Base-by-base conservation (phyloP, 768 basidiomycete genomes). In the Albatrellus ellisii region DNA sequence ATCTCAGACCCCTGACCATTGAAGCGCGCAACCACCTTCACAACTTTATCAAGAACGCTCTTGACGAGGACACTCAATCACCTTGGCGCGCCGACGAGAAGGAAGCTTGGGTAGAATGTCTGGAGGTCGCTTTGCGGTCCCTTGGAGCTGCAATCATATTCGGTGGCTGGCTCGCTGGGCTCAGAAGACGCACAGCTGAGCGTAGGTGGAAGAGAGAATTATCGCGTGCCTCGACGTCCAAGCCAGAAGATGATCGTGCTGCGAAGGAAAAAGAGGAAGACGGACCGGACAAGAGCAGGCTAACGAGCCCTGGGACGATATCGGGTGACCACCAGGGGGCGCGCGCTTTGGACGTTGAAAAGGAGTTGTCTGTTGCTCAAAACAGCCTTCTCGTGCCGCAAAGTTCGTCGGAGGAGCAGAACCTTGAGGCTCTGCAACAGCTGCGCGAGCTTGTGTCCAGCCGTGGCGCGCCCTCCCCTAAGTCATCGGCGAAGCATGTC, bases 401-500 rank as follows among this genome's bases (percentile, higher is more conserved):
- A 32, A 39, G 26, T 15, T 25, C 11, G 35, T 47, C 8, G 46
- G 35, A 42, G 6, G 39, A 46, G 11, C 47, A 41, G 26, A 46
- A 49, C 34, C 14, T 49, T 22, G 27, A 42, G 7, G 50, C 50
- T 31, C 53, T 60, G 11, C 45, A 51, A n/a, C 47, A 58, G 33
- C 48, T 48, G 36, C 58, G 48, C 43, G 59, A 26, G 15, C 54
- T 41, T 45, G 55, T 44, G 39, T 60, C 58, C 46, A 40, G 50
- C 11, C 54, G 18, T 61, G 10, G 41, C 47, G 4, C 44, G 46
- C 6, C 61, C 58, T 6, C 56, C 56, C 0, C 44, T 9, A 56
- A 55, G 4, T 57, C 66, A 14, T 49, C 55, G 10, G 46, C 60
- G 18, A 67, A 62, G 26, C 75, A 76, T 50, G 54, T 80, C 1